Base-by-base conservation (phyloP, 768 basidiomycete species). In the Phlebiopsis flavidoalba region DNA sequence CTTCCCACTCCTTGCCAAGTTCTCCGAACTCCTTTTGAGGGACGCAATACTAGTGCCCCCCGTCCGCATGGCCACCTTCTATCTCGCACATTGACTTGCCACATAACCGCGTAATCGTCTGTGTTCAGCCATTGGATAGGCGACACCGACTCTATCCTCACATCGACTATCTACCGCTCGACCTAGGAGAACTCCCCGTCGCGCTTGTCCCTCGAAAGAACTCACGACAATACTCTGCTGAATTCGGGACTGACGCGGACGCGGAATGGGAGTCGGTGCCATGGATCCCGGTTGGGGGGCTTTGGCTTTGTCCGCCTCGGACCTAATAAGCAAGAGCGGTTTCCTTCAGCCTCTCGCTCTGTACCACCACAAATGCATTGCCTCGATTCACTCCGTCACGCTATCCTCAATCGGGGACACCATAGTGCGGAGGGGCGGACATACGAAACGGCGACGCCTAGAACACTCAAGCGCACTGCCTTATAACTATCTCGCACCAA, bases 341-440 rank as follows among this genome's bases (percentile, higher is more conserved):
- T n/a, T 61, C 70, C 49, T 70, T 71, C 65, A 66, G 66, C 40
- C 59, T 72, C 17, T 57, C 71, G 33, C 71, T n/a, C n/a, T 73
- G 69, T 73, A 69, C 63, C 74, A 74, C 66, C 67, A n/a, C n/a
- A 74, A 65, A 61, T 74, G 58, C 73, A 73, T 53, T 76, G 73
- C 52, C 62, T 76, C 8, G 66, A 71, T 60, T 58, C 61, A 11
- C 62, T 75, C 50, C 69, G 72, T 8, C 48, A 48, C 10, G 67
- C 70, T 5, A 65, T 72, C 45, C 64, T 68, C 14, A 60, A 56
- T 5, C 50, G 53, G 3, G 60, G 51, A 17, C 55, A 61, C 56
- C 36, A 14, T 8, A 52, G 26, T 12, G 21, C n/a, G 36, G 48
- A 58, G 26, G n/a, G 36, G 48, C 7, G 12, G 17, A 3, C 36